These are phyloP conservation scores for Euphorbia schlechtendalii DNA, from an alignment of 441 rosid genomes.

Conservation along the genomic window DNA sequence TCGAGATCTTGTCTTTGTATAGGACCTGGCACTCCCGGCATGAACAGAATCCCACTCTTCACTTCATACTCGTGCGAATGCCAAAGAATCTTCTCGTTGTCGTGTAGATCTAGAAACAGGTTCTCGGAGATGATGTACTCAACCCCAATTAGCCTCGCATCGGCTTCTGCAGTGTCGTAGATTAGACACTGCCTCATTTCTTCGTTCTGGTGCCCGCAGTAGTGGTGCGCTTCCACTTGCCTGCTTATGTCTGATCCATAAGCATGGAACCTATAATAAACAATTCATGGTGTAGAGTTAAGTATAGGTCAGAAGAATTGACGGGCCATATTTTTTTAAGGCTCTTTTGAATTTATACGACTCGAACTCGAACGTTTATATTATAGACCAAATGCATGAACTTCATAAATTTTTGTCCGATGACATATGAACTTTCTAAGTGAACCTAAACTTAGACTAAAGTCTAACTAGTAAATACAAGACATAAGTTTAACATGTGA, in stretches of 20 bases:
- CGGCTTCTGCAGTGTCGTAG: slow-evolving; percentile 41
- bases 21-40: slow-evolving; percentile 57
- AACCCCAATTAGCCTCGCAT: slow-evolving; percentile 60
- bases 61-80: slow-evolving; percentile 71
- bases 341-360: too few relatives aligned
- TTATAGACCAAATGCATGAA: too few relatives aligned
- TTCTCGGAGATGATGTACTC: slow-evolving; percentile 67
- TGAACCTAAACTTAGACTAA: too few relatives aligned
- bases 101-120: slow-evolving; percentile 50
- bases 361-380: too few relatives aligned
- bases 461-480: too few relatives aligned
- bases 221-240: slow-evolving; percentile 76
- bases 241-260: slow-evolving; percentile 64
- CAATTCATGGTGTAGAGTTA: too few relatives aligned
- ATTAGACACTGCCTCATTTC: slow-evolving; percentile 78
- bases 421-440: too few relatives aligned
- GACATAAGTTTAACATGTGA: too few relatives aligned
- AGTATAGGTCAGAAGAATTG: too few relatives aligned
- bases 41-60: slow-evolving; percentile 62
- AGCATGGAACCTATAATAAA: slow-evolving; percentile 47
- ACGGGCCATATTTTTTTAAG: too few relatives aligned
- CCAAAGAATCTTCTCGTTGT: slow-evolving; percentile 73
- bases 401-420: too few relatives aligned
- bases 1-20: slow-evolving; percentile 54
- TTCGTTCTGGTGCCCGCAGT: slow-evolving; percentile 66